Base-by-base conservation (phyloP, 139 green algal genomes). In the Micromonas commoda region DNA sequence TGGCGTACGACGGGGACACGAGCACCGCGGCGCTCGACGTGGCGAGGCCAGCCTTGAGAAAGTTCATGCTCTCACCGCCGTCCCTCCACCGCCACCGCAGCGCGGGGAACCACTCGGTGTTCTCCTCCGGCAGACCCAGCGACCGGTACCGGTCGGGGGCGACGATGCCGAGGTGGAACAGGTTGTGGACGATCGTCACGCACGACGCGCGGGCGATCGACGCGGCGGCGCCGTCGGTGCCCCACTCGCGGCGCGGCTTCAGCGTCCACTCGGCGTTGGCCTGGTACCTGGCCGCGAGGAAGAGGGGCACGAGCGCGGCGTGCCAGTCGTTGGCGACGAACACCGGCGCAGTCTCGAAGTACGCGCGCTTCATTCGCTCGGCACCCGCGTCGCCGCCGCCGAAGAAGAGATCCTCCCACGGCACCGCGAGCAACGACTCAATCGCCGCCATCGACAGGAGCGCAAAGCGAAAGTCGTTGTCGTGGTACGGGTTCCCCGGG, bases 121-220 rank as follows among this genome's bases (percentile, higher is more conserved):
- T 68, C 45, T 57, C 45, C 1, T 91, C 85, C 21, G 87, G 91
- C 21, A 98, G 82, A 76, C 95, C 93, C 72, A 97, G 80, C 21
- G 78, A n/a, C 6, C 63, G 28, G 20, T 91, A 83, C 82, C 97
- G 92, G 0, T 84, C 86, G 82, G 97, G 89, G 2, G 93, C 94
- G 2, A 86, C 94, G 0, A 93, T 86, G 39, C 94, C 94, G 87
- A 86, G 83, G 86, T 96, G 91, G 9, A 92, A 90, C 71, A 97
- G 92, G 86, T 97, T 97, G 88, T 97, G 93, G 69, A 97, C 66
- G 28, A 85, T 84, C 54, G 86, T 28, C 29, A 68, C 2, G 9
- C 9, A 23, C 45, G 45, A 23, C 45, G 45, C 45, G 45, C 45
- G 45, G 9, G 45, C 45, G 45, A 57, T 16, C 74, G 79, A 13